Conservation (phyloP, 257 asterid species). For the Solanum rostratum region DNA sequence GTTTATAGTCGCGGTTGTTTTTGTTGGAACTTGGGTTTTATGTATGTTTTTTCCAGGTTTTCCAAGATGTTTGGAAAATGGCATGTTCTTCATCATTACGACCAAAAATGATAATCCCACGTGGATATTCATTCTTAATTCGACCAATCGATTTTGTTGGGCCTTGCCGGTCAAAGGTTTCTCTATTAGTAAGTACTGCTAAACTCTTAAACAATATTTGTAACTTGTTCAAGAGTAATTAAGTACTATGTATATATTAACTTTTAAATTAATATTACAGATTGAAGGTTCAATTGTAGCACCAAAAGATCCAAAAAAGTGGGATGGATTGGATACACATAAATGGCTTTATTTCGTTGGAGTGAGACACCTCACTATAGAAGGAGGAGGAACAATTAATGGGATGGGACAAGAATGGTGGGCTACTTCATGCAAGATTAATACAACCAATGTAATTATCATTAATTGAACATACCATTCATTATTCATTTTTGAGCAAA, state of each 20-base stretch:
- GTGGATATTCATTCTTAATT: slow-evolving; percentile 28
- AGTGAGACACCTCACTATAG: slow-evolving; percentile 47
- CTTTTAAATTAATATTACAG: slow-evolving; percentile 21
- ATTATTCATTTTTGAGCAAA: background rate
- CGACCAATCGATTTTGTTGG: slow-evolving; percentile 49
- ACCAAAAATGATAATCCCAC: slow-evolving; percentile 38
- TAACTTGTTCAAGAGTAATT: background rate
- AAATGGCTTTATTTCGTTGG: slow-evolving; percentile 78
- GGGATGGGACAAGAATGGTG: slow-evolving; percentile 83
- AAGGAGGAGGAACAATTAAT: slow-evolving; percentile 63
- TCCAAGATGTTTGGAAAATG: slow-evolving; percentile 46
- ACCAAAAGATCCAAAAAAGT: slow-evolving; percentile 52
- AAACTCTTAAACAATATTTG: background rate
- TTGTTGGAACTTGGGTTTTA: background rate
- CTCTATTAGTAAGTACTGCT: slow-evolving; percentile 38
- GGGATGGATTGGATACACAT: slow-evolving; percentile 45
- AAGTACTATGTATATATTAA: background rate
- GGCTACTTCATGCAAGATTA: slow-evolving; percentile 81
- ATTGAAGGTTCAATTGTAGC: slow-evolving; percentile 57
- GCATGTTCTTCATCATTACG: slow-evolving; percentile 34
- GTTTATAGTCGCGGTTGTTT: background rate
- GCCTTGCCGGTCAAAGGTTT: slow-evolving; percentile 58
- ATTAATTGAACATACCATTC: background rate
- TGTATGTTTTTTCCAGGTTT: slow-evolving; percentile 27
- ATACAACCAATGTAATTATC: slow-evolving; percentile 45